A percentile compares a stretch with the other conserved stretches of the same genome.
These are phyloP conservation scores for Amphirosellinia nigrospora DNA, from an alignment of 495 filamentous ascomycete species.

Conservation along the genomic window DNA sequence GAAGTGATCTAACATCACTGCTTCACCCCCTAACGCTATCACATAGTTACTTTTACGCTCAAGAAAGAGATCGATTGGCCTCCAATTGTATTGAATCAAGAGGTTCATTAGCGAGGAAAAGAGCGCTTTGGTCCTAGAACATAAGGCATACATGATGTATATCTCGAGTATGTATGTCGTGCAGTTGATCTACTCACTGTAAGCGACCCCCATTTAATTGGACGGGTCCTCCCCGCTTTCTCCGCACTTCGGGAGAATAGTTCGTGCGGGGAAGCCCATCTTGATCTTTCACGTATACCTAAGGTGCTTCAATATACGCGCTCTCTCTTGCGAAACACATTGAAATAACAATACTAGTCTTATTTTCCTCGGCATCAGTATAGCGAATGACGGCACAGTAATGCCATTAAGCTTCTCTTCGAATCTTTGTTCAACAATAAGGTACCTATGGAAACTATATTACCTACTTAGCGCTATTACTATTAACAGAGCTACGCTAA, in stretches of 20 bases:
- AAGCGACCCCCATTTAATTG: neutral
- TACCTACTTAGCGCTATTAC: too few relatives aligned
- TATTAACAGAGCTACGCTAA: too few relatives aligned
- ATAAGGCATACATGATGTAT: neutral
- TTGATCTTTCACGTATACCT: too few relatives aligned
- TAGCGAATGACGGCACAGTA: neutral
- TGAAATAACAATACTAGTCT: neutral
- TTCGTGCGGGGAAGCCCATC: neutral
- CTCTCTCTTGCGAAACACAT: neutral
- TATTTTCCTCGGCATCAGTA: neutral
- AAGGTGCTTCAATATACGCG: neutral
- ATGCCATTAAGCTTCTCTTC: too few relatives aligned
- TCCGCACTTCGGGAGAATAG: slow-evolving; percentile 4
- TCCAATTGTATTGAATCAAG: neutral
- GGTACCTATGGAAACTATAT: too few relatives aligned
- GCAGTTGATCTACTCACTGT: neutral
- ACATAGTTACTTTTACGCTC: neutral
- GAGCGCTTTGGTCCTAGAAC: neutral
- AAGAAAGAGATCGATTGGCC: neutral
- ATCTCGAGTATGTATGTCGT: neutral
- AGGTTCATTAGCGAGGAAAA: neutral
- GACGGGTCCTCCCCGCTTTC: neutral
- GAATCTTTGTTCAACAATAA: too few relatives aligned
- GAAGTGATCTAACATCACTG: neutral
- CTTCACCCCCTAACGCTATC: neutral